These are phyloP conservation scores for Phytophthora melonis DNA, from an alignment of 352 stramenopile species.

Conservation along the genomic window DNA sequence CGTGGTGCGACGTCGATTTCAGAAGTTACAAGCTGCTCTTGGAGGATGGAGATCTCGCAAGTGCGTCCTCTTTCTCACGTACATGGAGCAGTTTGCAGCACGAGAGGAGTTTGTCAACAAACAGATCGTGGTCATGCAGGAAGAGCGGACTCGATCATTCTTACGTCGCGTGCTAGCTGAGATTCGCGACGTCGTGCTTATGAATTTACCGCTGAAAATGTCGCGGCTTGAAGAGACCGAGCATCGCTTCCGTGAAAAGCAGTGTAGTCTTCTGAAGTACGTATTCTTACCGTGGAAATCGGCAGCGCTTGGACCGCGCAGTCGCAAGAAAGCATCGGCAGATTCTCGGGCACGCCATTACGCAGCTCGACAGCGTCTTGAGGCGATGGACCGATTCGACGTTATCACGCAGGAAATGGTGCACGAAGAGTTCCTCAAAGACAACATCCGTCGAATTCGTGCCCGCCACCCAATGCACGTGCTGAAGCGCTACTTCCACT, in stretches of 20 bases:
- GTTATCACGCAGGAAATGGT: conserved; percentile 82
- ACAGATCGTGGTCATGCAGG: conserved; percentile 57
- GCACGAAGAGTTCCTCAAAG: conserved; percentile 82
- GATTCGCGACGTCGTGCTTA: conserved; percentile 74
- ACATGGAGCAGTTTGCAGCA: conserved; percentile 72
- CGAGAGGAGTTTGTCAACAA: conserved; percentile 71
- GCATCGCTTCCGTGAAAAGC: conserved; percentile 55
- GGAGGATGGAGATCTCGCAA: conserved; percentile 60
- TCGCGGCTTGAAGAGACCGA: conserved; percentile 64
- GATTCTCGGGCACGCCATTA: conserved; percentile 57
- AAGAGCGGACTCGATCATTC: conserved; percentile 44
- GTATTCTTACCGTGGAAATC: conserved; percentile 67
- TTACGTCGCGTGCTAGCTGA: conserved; percentile 65
- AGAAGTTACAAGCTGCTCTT: conserved; percentile 52
- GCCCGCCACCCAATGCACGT: conserved; percentile 50
- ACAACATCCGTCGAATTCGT: conserved; percentile 73
- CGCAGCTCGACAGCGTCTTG: conserved; percentile 62
- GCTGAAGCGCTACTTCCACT: conserved; percentile 53
- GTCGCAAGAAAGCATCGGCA: conserved; percentile 57
- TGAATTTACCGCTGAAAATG: conserved; percentile 69
- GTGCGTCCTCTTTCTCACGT: conserved; percentile 50
- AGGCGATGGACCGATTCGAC: conserved; percentile 68
- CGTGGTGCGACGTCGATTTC: conserved; percentile 58
- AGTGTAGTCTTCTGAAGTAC: conserved; percentile 41
- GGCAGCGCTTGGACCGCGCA: conserved; percentile 63